These are phyloP conservation scores for Aureobasidium sp. DNA, from an alignment of 2,329 filamentous ascomycete species.

Conservation along the genomic window DNA sequence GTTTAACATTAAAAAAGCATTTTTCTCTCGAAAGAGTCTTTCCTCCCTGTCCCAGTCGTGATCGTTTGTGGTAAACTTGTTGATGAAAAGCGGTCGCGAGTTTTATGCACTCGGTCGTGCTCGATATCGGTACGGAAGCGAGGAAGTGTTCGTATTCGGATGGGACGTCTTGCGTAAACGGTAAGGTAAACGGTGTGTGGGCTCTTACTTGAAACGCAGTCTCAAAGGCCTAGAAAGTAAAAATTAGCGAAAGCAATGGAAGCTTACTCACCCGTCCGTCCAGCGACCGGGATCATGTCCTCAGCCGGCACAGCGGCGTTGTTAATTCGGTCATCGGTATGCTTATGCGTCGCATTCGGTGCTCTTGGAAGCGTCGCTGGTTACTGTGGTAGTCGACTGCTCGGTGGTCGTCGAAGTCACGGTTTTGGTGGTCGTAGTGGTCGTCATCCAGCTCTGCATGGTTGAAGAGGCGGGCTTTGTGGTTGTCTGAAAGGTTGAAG, in stretches of 20 bases:
- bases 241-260: not conserved
- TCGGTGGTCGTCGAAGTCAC: not conserved
- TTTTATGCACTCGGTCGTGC: not conserved
- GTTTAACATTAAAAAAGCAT: conserved; percentile 1
- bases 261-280: conserved; percentile 8
- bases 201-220: conserved; percentile 10
- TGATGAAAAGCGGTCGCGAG: not conserved
- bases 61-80: not conserved
- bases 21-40: not conserved
- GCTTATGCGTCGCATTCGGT: not conserved
- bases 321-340: too few relatives aligned
- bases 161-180: not conserved
- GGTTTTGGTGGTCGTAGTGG: not conserved
- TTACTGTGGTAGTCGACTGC: conserved; percentile 1
- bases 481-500: not conserved
- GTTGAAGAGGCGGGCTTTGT: not conserved
- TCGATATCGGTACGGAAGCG: not conserved
- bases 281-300: not conserved
- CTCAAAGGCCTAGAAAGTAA: conserved; percentile 6
- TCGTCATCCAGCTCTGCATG: not conserved
- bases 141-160: not conserved
- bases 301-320: not conserved
- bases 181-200: not conserved
- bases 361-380: not conserved
- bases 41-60: not conserved